Evolutionary conservation across 164 flowering plant species (phyloP), one percentile per base, ranked within the genome.

Genomic region (Stephania yunnanensis): DNA sequence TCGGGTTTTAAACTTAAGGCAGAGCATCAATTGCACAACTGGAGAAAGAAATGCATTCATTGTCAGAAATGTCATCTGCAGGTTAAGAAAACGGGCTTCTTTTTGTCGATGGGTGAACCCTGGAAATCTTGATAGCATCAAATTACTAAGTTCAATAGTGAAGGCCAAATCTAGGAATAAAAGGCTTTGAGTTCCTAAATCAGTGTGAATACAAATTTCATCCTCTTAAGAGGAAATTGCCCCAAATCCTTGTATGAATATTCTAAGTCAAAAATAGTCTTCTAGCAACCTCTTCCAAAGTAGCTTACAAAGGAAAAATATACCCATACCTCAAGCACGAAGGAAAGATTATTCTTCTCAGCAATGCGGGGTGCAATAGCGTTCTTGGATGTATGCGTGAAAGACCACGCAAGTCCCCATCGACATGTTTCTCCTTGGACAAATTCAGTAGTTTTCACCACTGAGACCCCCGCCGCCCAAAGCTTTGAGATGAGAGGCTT

Each of bases 391-490:
- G 91, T 87, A 78, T 89, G 83, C 79, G 88, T 44, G 78, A 95
- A 95, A 63, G 98, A 91, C 99, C 99, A 95, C 53, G 97, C 99
- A 78, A 95, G 87, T 11, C 98, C 98, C 99, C 99, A 95, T 71
- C 98, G 86, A 77, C 83, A 83, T 63, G 98, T 95, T 75, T 89
- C 86, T 50, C 99, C 99, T 84, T 95, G 99, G 31, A 93, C 97
- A 86, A 95, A 95, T 78, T 95, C 98, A 53, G 95, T 95, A 61
- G 95, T 95, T 83, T 90, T 93, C 46, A 93, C 97, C 46, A 90
- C 74, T 19, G 97, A 87, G 45, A 82, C 98, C 76, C 97, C 93
- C 65, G 83, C 87, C 44, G 86, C 86, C 78, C 97, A 79, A 65
- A 95, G 96, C 84, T 89, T 89, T 69, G 92, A 82, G 31, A 78